Base-by-base conservation (phyloP, 371 early-diverging fungal genomes). In the Paraphysoderma sedebokerense region DNA sequence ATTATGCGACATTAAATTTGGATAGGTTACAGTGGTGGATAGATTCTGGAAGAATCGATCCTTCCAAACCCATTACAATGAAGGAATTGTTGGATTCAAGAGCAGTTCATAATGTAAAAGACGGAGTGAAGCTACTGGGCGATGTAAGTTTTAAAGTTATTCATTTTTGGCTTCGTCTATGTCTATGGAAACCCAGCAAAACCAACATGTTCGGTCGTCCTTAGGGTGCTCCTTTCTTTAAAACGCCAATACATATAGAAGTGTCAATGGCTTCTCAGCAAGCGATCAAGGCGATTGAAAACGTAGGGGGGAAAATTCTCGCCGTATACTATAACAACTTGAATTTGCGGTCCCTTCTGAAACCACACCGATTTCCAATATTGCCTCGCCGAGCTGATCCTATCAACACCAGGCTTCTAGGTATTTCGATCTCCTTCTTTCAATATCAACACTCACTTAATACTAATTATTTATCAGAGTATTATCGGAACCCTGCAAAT, bases 11-110 rank as follows among this genome's bases (percentile, higher is more conserved):
- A 44, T 57, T 92, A 53, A 82, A 83, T 51, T 64, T 93, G 57
- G 92, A 92, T 65, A 72, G 78, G 33, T 62, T 96, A 55, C 90
- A 92, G 64, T 81, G 83, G 61, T 91, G 87, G 83, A 82, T 93
- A 49, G 77, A 81, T 48, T 69, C 65, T 0, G 89, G 90, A 13
- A 74, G 93, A 27, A 58, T 96, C 38, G 88, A 93, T 57, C 63
- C 86, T 5, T 58, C 70, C 9, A 72, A 83, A 50, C 64, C 77
- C 3, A 89, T 96, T 48, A 89, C 90, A 23, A 78, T 92, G 69
- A 77, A 78, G 51, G 70, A 82, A 27, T 75, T 95, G 24, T 27
- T 49, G 17, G 74, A 79, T 44, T 64, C 81, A 20, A 76, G 83
- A 33, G 70, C 82, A 59, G 72, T 87, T 28, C 75, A 79, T 48